Conservation (phyloP, 2,329 filamentous ascomycete genomes). For the Knufia petricola region DNA sequence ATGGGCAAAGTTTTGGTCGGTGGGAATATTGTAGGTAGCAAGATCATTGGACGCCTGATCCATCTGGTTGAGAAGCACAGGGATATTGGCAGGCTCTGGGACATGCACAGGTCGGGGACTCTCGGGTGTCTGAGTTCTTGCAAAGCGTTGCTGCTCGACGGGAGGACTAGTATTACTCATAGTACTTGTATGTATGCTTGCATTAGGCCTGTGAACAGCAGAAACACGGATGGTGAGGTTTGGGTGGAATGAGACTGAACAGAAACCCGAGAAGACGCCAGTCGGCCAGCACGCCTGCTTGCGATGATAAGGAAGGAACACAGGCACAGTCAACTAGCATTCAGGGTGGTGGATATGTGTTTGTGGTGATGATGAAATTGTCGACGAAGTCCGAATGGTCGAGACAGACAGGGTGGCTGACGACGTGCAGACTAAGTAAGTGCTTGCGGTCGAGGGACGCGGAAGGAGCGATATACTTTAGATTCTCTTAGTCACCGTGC, state of each 20-base stretch:
- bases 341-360: background rate
- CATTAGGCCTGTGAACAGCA: background rate
- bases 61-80: conserved; percentile 61
- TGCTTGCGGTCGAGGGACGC: background rate
- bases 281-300: background rate
- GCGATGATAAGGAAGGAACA: background rate
- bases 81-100: conserved; percentile 58
- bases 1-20: conserved; percentile 22
- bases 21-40: conserved; percentile 45
- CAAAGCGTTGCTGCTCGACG: conserved; percentile 40
- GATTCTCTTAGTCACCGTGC: conserved; percentile 2
- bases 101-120: conserved; percentile 62
- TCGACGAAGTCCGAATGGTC: background rate
- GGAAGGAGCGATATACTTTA: background rate
- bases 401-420: background rate
- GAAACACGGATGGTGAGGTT: background rate
- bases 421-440: background rate
- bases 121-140: conserved; percentile 57
- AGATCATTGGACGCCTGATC: conserved; percentile 62
- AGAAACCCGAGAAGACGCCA: background rate
- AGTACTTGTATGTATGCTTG: background rate
- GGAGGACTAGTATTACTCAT: conserved; percentile 23
- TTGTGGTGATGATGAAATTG: background rate
- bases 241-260: background rate
- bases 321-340: too few species aligned